Evolutionary conservation across 768 basidiomycete species (phyloP).

Genomic region (Suillus decipiens): DNA sequence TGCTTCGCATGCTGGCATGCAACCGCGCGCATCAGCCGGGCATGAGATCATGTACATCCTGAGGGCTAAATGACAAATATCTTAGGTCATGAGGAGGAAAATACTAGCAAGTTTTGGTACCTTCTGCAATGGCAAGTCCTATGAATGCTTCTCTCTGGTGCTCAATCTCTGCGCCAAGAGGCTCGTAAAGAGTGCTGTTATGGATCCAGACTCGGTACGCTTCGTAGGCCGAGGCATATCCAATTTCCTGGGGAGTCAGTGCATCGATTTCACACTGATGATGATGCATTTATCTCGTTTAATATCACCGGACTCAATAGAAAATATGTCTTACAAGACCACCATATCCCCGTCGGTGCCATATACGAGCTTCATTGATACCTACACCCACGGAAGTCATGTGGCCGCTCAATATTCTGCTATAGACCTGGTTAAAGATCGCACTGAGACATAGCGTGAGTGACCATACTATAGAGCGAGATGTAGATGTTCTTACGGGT

Average conservation of each 20-base stretch:
- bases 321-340: slow-evolving; percentile 45
- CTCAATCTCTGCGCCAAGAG: slow-evolving; percentile 56
- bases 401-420: slow-evolving; percentile 19
- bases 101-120: slow-evolving; percentile 34
- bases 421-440: slow-evolving; percentile 40
- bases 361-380: slow-evolving; percentile 59
- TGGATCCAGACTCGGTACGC: slow-evolving; percentile 70
- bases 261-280: slow-evolving; percentile 51
- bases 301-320: neutral
- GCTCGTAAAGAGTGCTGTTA: slow-evolving; percentile 55
- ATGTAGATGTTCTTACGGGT: slow-evolving; percentile 10
- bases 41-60: slow-evolving; percentile 55
- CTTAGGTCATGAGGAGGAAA: neutral
- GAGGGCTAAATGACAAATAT: slow-evolving; percentile 43
- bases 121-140: slow-evolving; percentile 73
- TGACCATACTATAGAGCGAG: neutral
- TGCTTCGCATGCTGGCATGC: slow-evolving; percentile 57
- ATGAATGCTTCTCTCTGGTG: slow-evolving; percentile 66
- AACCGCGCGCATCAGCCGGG: slow-evolving; percentile 45
- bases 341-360: slow-evolving; percentile 69
- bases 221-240: slow-evolving; percentile 78
- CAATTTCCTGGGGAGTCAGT: slow-evolving; percentile 63
- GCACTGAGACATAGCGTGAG: slow-evolving; percentile 21
- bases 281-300: neutral
- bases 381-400: slow-evolving; percentile 45